These are phyloP conservation scores for Mycena sanguinolenta DNA, from an alignment of 768 basidiomycete species.

Conservation along the genomic window DNA sequence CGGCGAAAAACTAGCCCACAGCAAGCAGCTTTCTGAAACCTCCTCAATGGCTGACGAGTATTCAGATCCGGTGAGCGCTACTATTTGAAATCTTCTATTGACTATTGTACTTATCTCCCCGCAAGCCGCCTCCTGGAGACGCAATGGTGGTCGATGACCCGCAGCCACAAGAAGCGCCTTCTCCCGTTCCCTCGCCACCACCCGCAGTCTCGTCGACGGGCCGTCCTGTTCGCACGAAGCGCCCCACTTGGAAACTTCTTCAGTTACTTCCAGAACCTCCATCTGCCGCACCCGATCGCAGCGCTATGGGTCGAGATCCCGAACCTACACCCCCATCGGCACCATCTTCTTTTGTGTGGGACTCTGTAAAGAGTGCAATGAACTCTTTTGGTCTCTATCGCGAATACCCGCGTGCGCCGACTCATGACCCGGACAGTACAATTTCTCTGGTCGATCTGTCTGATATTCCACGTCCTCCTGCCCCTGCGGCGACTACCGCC, in stretches of 20 bases:
- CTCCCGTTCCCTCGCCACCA: not conserved
- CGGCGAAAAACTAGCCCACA: not conserved
- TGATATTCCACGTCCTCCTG: conserved; percentile 4
- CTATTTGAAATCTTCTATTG: not conserved
- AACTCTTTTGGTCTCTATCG: conserved; percentile 24
- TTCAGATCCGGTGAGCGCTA: not conserved
- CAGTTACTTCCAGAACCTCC: conserved; percentile 19
- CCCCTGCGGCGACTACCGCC: not conserved
- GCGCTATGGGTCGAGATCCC: not conserved
- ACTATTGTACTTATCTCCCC: not conserved
- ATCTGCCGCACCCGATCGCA: not conserved
- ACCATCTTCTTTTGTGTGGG: conserved; percentile 2
- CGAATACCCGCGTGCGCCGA: conserved; percentile 17
- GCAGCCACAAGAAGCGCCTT: not conserved
- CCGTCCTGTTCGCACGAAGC: conserved; percentile 14
- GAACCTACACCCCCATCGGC: conserved; percentile 7
- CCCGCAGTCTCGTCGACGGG: not conserved
- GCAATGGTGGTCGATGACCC: not conserved
- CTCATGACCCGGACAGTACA: conserved; percentile 20
- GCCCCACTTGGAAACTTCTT: conserved; percentile 26
- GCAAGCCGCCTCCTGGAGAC: not conserved
- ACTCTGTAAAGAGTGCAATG: conserved; percentile 3
- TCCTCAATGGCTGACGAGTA: too few species aligned
- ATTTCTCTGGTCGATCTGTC: conserved; percentile 20
- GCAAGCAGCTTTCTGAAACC: too few species aligned